phyloP scores from a whole-genome alignment of 2,329 filamentous ascomycete species.

The Byssoonygena ceratinophila region DNA sequence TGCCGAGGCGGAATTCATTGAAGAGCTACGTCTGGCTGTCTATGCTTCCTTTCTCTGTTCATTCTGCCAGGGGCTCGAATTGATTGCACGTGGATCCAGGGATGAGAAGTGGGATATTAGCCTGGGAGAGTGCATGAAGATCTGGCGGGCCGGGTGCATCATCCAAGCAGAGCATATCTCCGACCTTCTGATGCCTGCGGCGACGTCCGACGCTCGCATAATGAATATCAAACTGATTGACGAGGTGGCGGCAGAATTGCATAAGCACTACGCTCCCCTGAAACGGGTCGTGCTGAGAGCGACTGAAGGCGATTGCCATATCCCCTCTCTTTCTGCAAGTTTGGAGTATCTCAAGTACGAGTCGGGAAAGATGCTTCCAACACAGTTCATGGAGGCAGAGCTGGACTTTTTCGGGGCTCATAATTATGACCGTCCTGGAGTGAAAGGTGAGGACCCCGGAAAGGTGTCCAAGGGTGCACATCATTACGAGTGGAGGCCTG shows the following conservation, averaged over 20 bases:
- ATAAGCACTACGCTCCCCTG: conserved; percentile 41
- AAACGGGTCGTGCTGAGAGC: conserved; percentile 48
- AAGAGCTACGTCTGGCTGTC: conserved; percentile 50
- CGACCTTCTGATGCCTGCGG: conserved; percentile 42
- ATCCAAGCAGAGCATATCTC: conserved; percentile 58
- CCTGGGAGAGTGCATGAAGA: conserved; percentile 36
- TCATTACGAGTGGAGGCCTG: conserved; percentile 53
- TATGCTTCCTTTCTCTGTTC: conserved; percentile 52
- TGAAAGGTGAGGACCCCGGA: conserved; percentile 44
- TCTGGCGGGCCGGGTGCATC: conserved; percentile 62
- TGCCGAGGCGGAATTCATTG: conserved; percentile 40
- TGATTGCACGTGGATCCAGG: conserved; percentile 50
- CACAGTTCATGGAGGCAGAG: conserved; percentile 60
- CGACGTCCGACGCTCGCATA: conserved; percentile 22
- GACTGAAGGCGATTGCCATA: conserved; percentile 47
- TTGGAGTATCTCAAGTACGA: conserved; percentile 59
- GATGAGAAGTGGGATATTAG: conserved; percentile 48
- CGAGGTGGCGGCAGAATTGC: conserved; percentile 45
- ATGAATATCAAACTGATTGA: conserved; percentile 35
- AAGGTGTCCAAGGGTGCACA: conserved; percentile 47
- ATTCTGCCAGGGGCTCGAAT: conserved; percentile 56
- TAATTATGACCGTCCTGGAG: conserved; percentile 46
- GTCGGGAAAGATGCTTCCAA: conserved; percentile 50
- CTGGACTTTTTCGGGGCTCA: conserved; percentile 61
- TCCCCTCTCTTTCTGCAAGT: conserved; percentile 51